Evolutionary conservation across 106 monocot genomes (phyloP), one percentile per base, ranked within the genome.

Genomic region (Phalaenopsis aphrodite): DNA sequence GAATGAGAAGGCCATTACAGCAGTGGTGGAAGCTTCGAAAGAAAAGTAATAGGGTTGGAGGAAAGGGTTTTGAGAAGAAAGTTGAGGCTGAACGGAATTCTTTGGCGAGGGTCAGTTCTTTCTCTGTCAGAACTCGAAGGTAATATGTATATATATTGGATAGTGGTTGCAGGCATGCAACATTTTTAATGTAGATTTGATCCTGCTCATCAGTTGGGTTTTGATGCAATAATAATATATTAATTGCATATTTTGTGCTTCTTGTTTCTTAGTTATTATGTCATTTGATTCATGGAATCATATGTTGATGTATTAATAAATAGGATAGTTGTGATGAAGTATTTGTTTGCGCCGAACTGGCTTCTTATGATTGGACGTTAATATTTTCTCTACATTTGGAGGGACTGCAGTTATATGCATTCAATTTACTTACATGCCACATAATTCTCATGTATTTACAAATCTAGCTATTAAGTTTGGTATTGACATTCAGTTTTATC

Each of bases 71-170:
- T 43, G 75, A 75, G 47, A 47, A 2, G 48, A 12, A 8, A 8
- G 42, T 7, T 7, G 21, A 41, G 16, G 14, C 45, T 47, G 57
- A 10, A 21, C 21, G 67, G 9, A 42, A 47, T 15, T 41, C 75
- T 69, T 75, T 69, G 23, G 17, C 8, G n/a, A 55, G 49, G 42
- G 52, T 18, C 18, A 76, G 46, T 58, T 65, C 83, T 5, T 41
- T 68, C 39, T 85, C 88, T 3, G 78, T 83, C 65, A 85, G 85
- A 68, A 88, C 83, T 17, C 73, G 85, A 37, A 74, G 30, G 30
- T 30, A 30, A 30, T 0, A 30, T 30, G 30, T 30, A 30, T 30
- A 30, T 30, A 30, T 30, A 30, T 30, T 52, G 52, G 52, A 52
- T 52, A 52, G 14, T 52, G 4, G 5, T 5, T 67, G 5, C 68